Percentiles rank a stretch among this genome's conserved stretches.
Evolutionary conservation across 306 rosid genomes (phyloP).

Genomic region (Prunus davidiana): DNA sequence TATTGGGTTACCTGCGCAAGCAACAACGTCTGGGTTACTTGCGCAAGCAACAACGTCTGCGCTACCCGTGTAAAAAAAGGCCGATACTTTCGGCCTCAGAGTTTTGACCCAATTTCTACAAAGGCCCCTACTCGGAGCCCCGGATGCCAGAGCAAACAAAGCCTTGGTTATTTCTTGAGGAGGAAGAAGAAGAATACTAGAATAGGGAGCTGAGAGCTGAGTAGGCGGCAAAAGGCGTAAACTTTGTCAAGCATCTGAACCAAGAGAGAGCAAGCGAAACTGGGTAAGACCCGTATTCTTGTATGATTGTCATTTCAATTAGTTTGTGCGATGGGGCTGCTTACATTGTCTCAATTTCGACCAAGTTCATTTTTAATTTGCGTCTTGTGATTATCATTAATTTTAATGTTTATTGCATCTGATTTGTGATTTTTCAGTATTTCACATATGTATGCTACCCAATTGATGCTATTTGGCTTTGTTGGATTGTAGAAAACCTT

Average conservation of each 20-base stretch:
- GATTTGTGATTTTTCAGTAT: neutral
- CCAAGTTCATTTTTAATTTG: no score
- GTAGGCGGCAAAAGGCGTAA: neutral
- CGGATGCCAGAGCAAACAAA: neutral
- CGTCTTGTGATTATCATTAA: no score
- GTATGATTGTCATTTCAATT: neutral
- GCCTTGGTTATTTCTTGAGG: neutral
- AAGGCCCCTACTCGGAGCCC: neutral
- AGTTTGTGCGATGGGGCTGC: neutral
- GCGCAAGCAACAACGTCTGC: neutral
- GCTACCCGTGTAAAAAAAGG: neutral
- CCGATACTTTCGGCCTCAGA: neutral
- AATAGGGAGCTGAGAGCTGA: no score
- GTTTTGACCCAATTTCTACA: neutral
- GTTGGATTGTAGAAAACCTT: neutral
- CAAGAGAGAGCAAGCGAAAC: neutral
- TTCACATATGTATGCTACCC: neutral
- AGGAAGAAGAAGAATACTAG: neutral
- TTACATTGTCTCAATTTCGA: no score
- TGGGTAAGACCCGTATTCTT: neutral
- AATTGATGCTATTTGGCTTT: neutral
- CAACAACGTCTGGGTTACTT: neutral
- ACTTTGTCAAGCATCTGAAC: neutral
- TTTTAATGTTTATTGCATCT: neutral
- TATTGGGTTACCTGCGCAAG: neutral